Conservation (phyloP, 2,329 filamentous ascomycete species). For the Diaporthe sp. region DNA sequence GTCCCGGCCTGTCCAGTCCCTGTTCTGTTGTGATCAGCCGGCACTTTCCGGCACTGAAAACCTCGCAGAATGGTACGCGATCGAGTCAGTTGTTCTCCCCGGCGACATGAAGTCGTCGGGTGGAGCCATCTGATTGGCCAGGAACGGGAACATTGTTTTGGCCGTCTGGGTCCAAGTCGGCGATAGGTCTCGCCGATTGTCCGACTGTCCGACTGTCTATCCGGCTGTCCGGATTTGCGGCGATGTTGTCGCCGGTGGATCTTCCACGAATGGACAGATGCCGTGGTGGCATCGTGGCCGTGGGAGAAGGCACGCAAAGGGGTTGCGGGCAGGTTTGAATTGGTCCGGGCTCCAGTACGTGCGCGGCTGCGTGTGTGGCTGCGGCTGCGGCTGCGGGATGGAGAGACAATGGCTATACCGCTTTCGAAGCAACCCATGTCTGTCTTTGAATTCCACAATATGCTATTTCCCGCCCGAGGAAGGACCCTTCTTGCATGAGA, state of each 20-base stretch:
- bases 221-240: neutral
- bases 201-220: neutral
- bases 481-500: slow-evolving; percentile 31
- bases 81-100: slow-evolving; percentile 27
- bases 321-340: neutral
- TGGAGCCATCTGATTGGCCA: slow-evolving; percentile 21
- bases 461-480: slow-evolving; percentile 21
- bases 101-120: slow-evolving; percentile 19
- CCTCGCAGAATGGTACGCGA: slow-evolving; percentile 28
- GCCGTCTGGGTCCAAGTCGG: slow-evolving; percentile 19
- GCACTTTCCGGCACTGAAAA: slow-evolving; percentile 29
- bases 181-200: slow-evolving; percentile 25
- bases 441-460: slow-evolving; percentile 3
- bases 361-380: slow-evolving; percentile 7
- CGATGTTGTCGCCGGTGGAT: neutral
- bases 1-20: neutral
- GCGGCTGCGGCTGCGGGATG: slow-evolving; percentile 15
- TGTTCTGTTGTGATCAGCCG: slow-evolving; percentile 23
- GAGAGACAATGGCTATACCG: slow-evolving; percentile 11
- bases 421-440: slow-evolving; percentile 15
- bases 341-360: neutral
- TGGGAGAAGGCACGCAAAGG: neutral
- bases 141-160: slow-evolving; percentile 15
- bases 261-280: neutral
- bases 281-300: neutral